These are phyloP conservation scores for Botrytis aclada DNA, from an alignment of 2,329 filamentous ascomycete genomes.

Conservation along the genomic window DNA sequence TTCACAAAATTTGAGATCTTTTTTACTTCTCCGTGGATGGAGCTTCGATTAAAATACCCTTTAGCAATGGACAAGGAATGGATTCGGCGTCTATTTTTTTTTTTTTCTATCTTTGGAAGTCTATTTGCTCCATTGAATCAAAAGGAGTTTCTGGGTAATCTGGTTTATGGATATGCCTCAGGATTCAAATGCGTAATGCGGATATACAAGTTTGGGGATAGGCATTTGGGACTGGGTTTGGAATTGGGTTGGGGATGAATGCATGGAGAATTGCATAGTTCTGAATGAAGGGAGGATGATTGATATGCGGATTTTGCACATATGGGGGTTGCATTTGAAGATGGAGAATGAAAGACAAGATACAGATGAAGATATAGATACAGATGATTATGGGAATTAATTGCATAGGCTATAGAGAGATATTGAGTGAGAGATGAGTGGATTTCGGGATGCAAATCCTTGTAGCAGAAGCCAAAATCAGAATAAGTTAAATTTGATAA, in stretches of 20 bases:
- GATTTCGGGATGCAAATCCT: background rate
- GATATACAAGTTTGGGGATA: background rate
- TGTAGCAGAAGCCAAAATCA: background rate
- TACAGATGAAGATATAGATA: background rate
- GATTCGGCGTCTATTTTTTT: slow-evolving; percentile 6
- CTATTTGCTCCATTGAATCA: background rate
- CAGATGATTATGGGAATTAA: background rate
- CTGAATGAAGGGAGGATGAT: background rate
- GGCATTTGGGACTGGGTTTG: background rate
- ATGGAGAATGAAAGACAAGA: background rate
- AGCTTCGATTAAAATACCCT: slow-evolving; percentile 16
- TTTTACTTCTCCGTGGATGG: slow-evolving; percentile 1
- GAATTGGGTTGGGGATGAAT: background rate
- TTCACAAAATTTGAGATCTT: slow-evolving; percentile 7
- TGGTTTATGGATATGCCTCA: slow-evolving; percentile 1
- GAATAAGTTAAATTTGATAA: background rate
- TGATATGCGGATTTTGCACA: background rate
- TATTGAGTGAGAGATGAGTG: background rate
- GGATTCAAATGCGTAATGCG: slow-evolving; percentile 4
- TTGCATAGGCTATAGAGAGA: background rate
- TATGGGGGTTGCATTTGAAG: background rate
- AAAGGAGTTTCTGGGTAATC: slow-evolving; percentile 11
- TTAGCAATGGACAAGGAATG: slow-evolving; percentile 3
- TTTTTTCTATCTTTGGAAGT: background rate
- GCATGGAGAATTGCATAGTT: background rate